These are phyloP conservation scores for Phytophthora podocarpi DNA, from an alignment of 352 stramenopile species.

Conservation along the genomic window DNA sequence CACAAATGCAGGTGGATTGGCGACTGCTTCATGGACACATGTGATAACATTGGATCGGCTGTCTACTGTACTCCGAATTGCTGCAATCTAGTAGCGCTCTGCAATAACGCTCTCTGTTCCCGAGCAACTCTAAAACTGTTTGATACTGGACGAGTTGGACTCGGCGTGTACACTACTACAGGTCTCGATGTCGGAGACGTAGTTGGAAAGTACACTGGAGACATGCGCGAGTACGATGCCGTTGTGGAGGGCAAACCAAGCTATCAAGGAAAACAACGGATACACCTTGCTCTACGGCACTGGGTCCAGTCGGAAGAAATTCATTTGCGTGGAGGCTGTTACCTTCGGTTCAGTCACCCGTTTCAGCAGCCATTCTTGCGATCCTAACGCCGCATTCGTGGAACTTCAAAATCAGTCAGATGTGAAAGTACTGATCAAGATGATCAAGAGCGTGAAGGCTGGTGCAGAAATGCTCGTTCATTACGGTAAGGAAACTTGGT, in stretches of 20 bases:
- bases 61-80: background rate
- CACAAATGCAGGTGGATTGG: background rate
- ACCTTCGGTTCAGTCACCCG: background rate
- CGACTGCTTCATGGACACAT: conserved; percentile 1
- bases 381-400: conserved; percentile 3
- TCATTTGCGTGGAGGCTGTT: conserved; percentile 1
- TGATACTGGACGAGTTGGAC: background rate
- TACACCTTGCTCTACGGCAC: background rate
- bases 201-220: background rate
- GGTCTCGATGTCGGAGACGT: conserved; percentile 6
- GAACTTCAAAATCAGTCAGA: background rate
- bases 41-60: background rate
- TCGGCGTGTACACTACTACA: conserved; percentile 4
- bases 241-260: background rate
- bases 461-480: too few relatives aligned
- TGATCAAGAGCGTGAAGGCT: background rate
- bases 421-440: background rate
- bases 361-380: background rate
- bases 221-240: background rate
- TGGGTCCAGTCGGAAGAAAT: background rate
- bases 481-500: conserved; percentile 9
- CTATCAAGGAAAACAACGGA: background rate
- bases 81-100: background rate
- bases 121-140: background rate
- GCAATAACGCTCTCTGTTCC: background rate